Evolutionary conservation across 306 rosid genomes (phyloP), one percentile per base, ranked within the genome.

Genomic region (Notholithocarpus densiflorus): DNA sequence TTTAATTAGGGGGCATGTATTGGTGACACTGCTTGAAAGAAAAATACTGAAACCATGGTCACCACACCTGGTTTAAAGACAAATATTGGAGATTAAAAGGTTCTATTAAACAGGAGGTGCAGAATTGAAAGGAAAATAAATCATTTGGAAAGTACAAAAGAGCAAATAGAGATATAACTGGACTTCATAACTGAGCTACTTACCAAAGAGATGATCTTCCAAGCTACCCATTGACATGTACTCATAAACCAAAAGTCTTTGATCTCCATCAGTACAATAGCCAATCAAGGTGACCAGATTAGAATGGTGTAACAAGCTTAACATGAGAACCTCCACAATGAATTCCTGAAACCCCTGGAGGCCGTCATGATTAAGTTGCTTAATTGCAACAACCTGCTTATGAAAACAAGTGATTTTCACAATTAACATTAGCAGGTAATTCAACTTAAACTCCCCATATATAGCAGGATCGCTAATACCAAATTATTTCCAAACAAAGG

Each of bases 211-310:
- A 85, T 93, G 97, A 79, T 87, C 90, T 82, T 90, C 95, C 52
- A 93, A 76, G 85, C 90, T 90, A 71, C 98, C 97, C 91, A 89
- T 88, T 1, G 95, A 89, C 97, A 93, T 88, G 86, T 84, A 93
- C 80, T 93, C 98, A 45, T 93, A 93, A 69, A 93, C 93, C 88
- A 93, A 79, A 68, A 93, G 97, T 77, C 98, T 91, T 74, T 93
- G 92, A 91, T 94, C 97, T 62, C 98, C 98, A 78, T 94, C 95
- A 12, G 97, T 94, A 87, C 97, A 94, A 88, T 92, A 94, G 71
- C 98, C 98, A 76, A 84, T 91, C 85, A 94, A 89, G 77, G 87
- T 94, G 31, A 94, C 98, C 4, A 91, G 97, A 82, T 94, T 94
- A 54, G 92, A 61, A 88, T 94, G 97, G 80, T 94, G 98, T 43